Conservation (phyloP, 2,329 filamentous ascomycete species). For the Coniochaeta sp. region DNA sequence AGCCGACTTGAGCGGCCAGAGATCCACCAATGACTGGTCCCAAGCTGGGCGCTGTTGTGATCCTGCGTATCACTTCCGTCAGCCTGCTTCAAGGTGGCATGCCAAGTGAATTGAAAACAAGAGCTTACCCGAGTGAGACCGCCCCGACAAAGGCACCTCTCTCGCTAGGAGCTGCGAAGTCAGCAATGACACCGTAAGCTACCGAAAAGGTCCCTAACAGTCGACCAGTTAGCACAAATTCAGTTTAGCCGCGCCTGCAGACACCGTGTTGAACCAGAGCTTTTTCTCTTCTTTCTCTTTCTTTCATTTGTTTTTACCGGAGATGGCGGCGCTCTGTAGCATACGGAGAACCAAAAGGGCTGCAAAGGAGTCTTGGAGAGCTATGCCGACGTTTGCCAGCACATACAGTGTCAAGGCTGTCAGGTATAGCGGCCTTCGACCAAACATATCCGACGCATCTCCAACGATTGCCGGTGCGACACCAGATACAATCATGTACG, state of each 20-base stretch:
- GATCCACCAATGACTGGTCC: slow-evolving; percentile 6
- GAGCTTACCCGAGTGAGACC: background rate
- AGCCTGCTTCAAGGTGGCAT: too few relatives aligned
- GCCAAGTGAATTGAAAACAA: background rate
- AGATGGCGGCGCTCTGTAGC: slow-evolving; percentile 9
- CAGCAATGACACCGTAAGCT: slow-evolving; percentile 8
- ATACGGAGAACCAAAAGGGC: slow-evolving; percentile 8
- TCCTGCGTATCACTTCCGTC: background rate
- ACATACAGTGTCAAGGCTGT: slow-evolving; percentile 3
- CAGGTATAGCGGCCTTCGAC: slow-evolving; percentile 7
- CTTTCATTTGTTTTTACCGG: background rate
- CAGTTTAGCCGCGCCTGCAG: background rate
- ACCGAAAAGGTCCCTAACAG: slow-evolving; percentile 3
- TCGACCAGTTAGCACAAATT: background rate
- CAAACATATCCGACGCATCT: slow-evolving; percentile 6
- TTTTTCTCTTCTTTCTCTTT: too few relatives aligned
- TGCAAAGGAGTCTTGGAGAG: slow-evolving; percentile 5
- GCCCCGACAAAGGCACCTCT: slow-evolving; percentile 5
- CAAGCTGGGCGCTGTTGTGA: slow-evolving; percentile 5
- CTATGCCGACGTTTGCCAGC: slow-evolving; percentile 6
- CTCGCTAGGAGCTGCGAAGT: slow-evolving; percentile 6
- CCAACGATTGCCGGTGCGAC: slow-evolving; percentile 14
- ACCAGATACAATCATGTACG: slow-evolving; percentile 35
- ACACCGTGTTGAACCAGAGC: too few relatives aligned
- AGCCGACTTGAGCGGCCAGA: slow-evolving; percentile 2